Percentiles rank a stretch among this genome's conserved stretches.
These are phyloP conservation scores for Zygosaccharomyces bisporus DNA, from an alignment of 805 yeast species.

Conservation along the genomic window DNA sequence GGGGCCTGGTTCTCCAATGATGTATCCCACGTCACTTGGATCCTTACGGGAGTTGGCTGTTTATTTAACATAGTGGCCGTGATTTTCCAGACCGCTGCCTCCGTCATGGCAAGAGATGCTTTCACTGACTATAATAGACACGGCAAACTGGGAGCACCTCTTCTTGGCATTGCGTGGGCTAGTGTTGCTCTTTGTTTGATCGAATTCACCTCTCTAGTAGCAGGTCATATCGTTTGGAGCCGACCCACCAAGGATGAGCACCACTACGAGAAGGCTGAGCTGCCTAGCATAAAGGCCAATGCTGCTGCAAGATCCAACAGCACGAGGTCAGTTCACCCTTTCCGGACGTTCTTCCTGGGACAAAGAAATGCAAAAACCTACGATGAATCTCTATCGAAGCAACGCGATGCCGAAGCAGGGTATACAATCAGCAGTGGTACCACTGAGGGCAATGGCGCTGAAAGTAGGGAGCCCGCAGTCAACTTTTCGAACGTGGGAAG, in stretches of 20 bases:
- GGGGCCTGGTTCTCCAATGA: constrained; percentile 54
- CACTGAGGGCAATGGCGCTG: neutral
- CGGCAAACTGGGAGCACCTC: constrained; percentile 52
- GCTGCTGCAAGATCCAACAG: constrained; percentile 42
- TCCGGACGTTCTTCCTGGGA: constrained; percentile 43
- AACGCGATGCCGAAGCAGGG: neutral
- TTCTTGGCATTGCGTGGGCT: constrained; percentile 70
- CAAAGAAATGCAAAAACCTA: constrained; percentile 31
- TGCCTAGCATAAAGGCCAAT: constrained; percentile 40
- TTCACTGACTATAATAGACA: constrained; percentile 48
- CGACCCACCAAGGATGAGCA: neutral
- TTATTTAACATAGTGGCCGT: constrained; percentile 60
- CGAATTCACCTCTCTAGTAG: constrained; percentile 10
- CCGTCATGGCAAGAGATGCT: constrained; percentile 69
- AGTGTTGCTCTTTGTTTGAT: constrained; percentile 43
- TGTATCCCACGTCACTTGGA: constrained; percentile 51
- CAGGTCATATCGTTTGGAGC: constrained; percentile 1
- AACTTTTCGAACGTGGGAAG: neutral
- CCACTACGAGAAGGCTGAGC: constrained; percentile 35
- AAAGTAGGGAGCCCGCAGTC: neutral
- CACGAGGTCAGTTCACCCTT: constrained; percentile 39
- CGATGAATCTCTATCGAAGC: constrained; percentile 26
- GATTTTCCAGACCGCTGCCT: constrained; percentile 68
- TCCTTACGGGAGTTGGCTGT: constrained; percentile 49
- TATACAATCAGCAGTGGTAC: neutral